These are phyloP conservation scores for Turritis glabra DNA, from an alignment of 345 rosid species.

Conservation along the genomic window DNA sequence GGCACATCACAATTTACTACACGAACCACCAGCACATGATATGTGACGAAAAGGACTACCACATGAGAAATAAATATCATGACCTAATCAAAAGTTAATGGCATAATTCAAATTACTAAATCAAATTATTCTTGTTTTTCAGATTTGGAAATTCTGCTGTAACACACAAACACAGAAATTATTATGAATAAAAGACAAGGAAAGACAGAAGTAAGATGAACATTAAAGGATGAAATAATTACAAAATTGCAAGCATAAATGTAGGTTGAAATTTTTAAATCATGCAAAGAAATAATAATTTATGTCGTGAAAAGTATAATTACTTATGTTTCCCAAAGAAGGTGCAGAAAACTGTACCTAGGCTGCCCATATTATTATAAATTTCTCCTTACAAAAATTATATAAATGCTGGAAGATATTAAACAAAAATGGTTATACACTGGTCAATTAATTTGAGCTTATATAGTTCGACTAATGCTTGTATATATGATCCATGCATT, in stretches of 20 bases:
- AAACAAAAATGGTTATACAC: not conserved
- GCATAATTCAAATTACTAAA: not conserved
- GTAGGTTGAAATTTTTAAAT: not conserved
- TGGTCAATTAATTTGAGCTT: slow-evolving; percentile 3
- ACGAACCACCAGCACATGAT: slow-evolving; percentile 14
- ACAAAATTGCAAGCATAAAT: slow-evolving; percentile 24
- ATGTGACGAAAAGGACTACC: not conserved
- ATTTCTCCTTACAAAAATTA: not conserved
- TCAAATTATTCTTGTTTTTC: not conserved
- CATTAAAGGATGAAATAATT: slow-evolving; percentile 20
- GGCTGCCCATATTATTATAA: not conserved
- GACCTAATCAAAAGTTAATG: not conserved
- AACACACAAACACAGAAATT: slow-evolving; percentile 3
- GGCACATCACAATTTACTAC: slow-evolving; percentile 5
- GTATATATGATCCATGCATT: not conserved
- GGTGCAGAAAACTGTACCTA: slow-evolving; percentile 8
- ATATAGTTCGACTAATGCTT: not conserved
- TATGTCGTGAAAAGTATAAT: slow-evolving; percentile 20
- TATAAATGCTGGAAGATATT: not conserved
- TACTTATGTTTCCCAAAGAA: slow-evolving; percentile 26
- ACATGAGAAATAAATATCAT: not conserved
- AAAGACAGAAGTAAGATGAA: slow-evolving; percentile 4
- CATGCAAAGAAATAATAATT: slow-evolving; percentile 29
- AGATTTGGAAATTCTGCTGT: not conserved
- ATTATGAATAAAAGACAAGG: not conserved